Evolutionary conservation across 345 rosid genomes (phyloP).

Genomic region (rapeseed (Brassica napus)): DNA sequence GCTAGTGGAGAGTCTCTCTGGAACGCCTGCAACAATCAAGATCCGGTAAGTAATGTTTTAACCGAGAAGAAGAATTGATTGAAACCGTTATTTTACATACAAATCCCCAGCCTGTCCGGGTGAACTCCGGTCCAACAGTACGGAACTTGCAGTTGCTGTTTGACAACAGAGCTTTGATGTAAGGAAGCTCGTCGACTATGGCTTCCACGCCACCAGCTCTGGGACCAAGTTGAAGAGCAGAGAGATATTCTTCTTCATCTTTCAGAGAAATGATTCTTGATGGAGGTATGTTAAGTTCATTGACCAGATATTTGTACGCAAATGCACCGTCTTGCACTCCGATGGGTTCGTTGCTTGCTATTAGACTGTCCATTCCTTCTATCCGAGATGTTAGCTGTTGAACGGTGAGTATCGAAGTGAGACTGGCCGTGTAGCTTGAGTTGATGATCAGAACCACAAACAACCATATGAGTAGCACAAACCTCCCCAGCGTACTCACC

Average conservation of each 20-base stretch:
- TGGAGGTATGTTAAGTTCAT: constrained; percentile 76
- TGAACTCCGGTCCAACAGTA: constrained; percentile 88
- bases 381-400: constrained; percentile 80
- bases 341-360: constrained; percentile 62
- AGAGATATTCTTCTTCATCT: constrained; percentile 50
- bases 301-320: constrained; percentile 68
- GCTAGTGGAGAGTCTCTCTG: constrained; percentile 93
- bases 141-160: constrained; percentile 61
- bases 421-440: constrained; percentile 95
- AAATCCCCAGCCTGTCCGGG: constrained; percentile 95
- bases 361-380: constrained; percentile 75
- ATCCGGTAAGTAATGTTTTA: not conserved
- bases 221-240: constrained; percentile 64
- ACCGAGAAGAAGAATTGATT: not conserved
- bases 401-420: constrained; percentile 92
- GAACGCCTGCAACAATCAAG: constrained; percentile 60
- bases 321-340: constrained; percentile 93
- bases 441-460: constrained; percentile 92
- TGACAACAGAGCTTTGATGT: constrained; percentile 75
- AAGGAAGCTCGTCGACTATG: constrained; percentile 93
- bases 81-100: constrained; percentile 50
- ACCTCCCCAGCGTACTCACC: constrained; percentile 74
- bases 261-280: constrained; percentile 63
- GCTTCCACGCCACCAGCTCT: constrained; percentile 78
- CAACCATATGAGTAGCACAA: constrained; percentile 87